Evolutionary conservation across 495 filamentous ascomycete genomes (phyloP), one percentile per base, ranked within the genome.

Genomic region (Xylaria acuta): DNA sequence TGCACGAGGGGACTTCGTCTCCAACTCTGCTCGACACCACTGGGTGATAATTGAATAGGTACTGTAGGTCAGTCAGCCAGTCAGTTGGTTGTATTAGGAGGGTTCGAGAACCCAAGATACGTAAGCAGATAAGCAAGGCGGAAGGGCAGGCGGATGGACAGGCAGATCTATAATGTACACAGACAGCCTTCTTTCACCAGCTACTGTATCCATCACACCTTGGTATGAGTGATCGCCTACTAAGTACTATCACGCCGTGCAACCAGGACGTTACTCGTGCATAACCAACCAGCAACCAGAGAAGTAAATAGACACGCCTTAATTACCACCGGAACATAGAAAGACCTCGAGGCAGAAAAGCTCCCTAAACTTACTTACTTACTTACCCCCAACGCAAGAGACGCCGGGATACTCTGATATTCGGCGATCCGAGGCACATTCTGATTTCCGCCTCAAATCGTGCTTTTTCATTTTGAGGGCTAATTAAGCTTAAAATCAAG

Each of bases 61-160:
- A n/a, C n/a, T n/a, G n/a, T 25, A 51, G 45, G 40, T 49, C n/a
- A 22, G 43, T n/a, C 38, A 40, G 36, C 41, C 36, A 63, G 59
- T 36, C 11, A 41, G 36, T 43, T 43, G 38, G 59, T 27, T 14
- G 22, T 56, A 56, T 56, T 7, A 56, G 27, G 22, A 64, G 60
- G 60, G 60, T 43, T 64, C 60, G 22, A 41, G 60, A 64, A 36
- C 30, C 12, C 3, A 20, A 5, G 3, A 41, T 27, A 43, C 22
- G 38, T 64, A 64, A 60, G 34, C 32, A 60, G 34, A n/a, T 22
- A 34, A 60, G 58, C 20, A 60, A 38, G 58, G 58, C 58, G 34
- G 34, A 38, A 1, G 27, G 27, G 53, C 0, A 32, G 49, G 49
- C 49, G 27, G 49, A 53, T 53, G 27, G 1, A 22, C n/a, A 34